Percentiles rank a stretch among this genome's conserved stretches.
phyloP scores from a whole-genome alignment of 441 rosid species.

The Croton laevigatus region DNA sequence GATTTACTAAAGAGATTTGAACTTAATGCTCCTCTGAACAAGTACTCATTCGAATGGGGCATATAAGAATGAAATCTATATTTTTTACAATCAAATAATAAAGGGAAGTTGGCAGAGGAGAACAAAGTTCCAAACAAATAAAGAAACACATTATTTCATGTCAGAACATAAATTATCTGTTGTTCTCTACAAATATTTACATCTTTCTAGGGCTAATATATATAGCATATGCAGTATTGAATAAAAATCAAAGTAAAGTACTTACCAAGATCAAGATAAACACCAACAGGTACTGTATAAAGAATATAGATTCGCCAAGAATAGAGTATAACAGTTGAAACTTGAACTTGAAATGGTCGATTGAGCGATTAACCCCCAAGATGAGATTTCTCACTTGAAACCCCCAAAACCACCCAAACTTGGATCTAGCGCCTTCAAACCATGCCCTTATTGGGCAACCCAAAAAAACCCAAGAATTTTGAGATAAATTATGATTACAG shows the following conservation, averaged over 20 bases:
- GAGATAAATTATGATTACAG: slow-evolving; percentile 21
- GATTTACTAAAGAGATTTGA: slow-evolving; percentile 39
- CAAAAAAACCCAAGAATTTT: slow-evolving; percentile 20
- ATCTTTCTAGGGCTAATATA: too few species aligned
- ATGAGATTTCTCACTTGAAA: slow-evolving; percentile 2
- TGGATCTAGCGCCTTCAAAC: slow-evolving; percentile 11
- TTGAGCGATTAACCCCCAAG: slow-evolving; percentile 11
- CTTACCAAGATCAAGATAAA: too few species aligned
- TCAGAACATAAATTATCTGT: too few species aligned
- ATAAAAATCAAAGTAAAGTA: too few species aligned
- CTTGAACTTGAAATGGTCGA: slow-evolving; percentile 10
- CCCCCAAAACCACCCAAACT: slow-evolving; percentile 1
- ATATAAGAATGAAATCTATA: too few species aligned
- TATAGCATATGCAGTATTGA: too few species aligned
- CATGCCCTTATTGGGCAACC: neutral
- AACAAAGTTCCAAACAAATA: too few species aligned
- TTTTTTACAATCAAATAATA: too few species aligned
- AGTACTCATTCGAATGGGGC: too few species aligned
- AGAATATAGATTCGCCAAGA: slow-evolving; percentile 16
- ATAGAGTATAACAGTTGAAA: slow-evolving; percentile 8
- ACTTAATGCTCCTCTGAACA: slow-evolving; percentile 34
- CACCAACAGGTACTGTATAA: slow-evolving; percentile 27
- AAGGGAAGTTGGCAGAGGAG: too few species aligned
- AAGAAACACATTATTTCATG: too few species aligned
- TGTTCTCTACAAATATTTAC: too few species aligned